A percentile compares a stretch with the other conserved stretches of the same genome.
These are phyloP conservation scores for Mentha longifolia DNA, from an alignment of 257 asterid genomes.

Conservation along the genomic window DNA sequence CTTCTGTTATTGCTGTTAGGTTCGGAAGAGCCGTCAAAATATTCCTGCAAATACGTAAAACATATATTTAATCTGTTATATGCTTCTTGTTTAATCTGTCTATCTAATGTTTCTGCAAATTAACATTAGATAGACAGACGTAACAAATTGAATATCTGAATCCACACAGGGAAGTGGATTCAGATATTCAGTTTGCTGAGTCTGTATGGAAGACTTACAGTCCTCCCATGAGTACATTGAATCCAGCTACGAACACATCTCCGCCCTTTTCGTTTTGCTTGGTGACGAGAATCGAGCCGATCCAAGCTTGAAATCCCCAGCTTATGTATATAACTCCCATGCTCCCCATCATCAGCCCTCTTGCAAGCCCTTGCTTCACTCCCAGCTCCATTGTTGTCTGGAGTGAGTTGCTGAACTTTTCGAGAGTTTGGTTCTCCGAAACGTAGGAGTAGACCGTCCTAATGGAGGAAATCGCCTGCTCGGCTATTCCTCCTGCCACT, in stretches of 20 bases:
- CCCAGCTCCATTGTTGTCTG: slow-evolving; percentile 73
- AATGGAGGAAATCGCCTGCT: slow-evolving; percentile 78
- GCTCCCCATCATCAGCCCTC: slow-evolving; percentile 83
- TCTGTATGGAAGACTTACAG: slow-evolving; percentile 46
- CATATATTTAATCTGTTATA: not conserved
- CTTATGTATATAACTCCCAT: slow-evolving; percentile 76
- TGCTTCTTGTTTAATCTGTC: no score
- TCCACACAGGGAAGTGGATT: no score
- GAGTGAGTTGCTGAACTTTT: slow-evolving; percentile 65
- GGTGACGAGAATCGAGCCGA: slow-evolving; percentile 74
- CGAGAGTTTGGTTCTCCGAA: slow-evolving; percentile 63
- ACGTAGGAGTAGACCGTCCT: slow-evolving; percentile 70
- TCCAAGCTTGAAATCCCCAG: slow-evolving; percentile 89
- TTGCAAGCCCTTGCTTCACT: slow-evolving; percentile 74
- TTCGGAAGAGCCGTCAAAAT: slow-evolving; percentile 78
- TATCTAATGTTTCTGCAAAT: no score
- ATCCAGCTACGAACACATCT: slow-evolving; percentile 78
- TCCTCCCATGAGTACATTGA: slow-evolving; percentile 90
- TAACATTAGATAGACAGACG: no score
- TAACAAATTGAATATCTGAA: no score
- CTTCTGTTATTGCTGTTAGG: slow-evolving; percentile 78
- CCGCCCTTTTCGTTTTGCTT: slow-evolving; percentile 76
- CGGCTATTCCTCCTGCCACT: slow-evolving; percentile 73
- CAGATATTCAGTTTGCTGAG: no score
- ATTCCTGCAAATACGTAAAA: slow-evolving; percentile 45